Evolutionary conservation across 139 green algal species (phyloP).

Genomic region (Closterium sp.): DNA sequence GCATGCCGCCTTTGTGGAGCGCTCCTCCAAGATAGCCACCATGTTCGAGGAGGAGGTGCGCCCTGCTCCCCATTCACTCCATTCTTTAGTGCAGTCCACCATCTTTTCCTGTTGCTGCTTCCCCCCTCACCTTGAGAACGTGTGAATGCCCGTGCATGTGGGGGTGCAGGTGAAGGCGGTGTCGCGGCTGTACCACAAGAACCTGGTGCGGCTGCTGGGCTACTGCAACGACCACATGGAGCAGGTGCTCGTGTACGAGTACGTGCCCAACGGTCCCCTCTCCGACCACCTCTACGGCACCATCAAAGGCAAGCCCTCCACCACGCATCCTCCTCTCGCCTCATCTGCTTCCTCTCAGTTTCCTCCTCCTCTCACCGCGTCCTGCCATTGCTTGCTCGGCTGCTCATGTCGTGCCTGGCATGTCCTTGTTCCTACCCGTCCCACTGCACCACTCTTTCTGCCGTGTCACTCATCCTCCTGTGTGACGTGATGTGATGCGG

Average conservation of each 20-base stretch:
- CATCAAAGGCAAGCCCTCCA: background rate
- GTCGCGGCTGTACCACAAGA: slow-evolving; percentile 31
- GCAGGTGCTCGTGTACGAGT: slow-evolving; percentile 44
- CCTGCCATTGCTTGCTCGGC: too few species aligned
- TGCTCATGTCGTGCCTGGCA: too few species aligned
- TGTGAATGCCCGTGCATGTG: background rate
- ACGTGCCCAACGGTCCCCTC: slow-evolving; percentile 17
- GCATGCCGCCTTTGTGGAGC: background rate
- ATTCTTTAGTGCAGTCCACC: too few species aligned
- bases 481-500: background rate
- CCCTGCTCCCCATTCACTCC: background rate
- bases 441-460: background rate
- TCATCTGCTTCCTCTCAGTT: background rate
- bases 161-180: slow-evolving; percentile 20
- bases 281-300: slow-evolving; percentile 12
- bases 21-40: background rate
- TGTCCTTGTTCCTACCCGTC: too few species aligned
- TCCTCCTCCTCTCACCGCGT: background rate
- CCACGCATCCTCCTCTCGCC: background rate
- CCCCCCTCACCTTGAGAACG: background rate
- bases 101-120: background rate
- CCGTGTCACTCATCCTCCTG: background rate
- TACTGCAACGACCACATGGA: slow-evolving; percentile 25
- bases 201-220: slow-evolving; percentile 29
- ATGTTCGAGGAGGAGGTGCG: background rate